These are phyloP conservation scores for Mycena polygramma DNA, from an alignment of 768 basidiomycete species.

Conservation along the genomic window DNA sequence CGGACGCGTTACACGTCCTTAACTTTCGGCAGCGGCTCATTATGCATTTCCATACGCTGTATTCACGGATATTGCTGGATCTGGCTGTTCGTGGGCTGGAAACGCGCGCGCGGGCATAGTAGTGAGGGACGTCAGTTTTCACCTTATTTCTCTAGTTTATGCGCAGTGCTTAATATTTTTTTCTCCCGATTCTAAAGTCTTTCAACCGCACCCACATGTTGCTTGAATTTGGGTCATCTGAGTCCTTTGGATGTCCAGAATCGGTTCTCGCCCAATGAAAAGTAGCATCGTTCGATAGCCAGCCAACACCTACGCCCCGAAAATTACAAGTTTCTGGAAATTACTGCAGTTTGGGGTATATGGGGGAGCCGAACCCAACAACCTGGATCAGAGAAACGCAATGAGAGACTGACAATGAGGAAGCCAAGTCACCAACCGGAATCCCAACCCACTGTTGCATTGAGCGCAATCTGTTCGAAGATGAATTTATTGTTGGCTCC, in stretches of 20 bases:
- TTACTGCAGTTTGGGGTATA: conserved; percentile 8
- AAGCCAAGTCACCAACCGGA: conserved; percentile 4
- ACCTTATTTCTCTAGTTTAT: too few relatives aligned
- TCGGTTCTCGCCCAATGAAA: too few relatives aligned
- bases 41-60: conserved; percentile 21
- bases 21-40: neutral
- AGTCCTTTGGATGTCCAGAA: too few relatives aligned
- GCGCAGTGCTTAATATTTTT: too few relatives aligned
- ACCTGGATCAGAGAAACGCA: conserved; percentile 1
- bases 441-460: conserved; percentile 1
- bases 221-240: too few relatives aligned
- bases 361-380: conserved; percentile 8
- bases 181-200: too few relatives aligned
- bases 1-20: neutral
- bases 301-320: too few relatives aligned
- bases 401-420: neutral
- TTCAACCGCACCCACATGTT: too few relatives aligned
- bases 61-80: conserved; percentile 17
- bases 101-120: too few relatives aligned
- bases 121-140: too few relatives aligned
- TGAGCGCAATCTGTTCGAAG: neutral
- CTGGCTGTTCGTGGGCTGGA: conserved; percentile 9
- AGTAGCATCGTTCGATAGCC: too few relatives aligned
- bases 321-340: conserved; percentile 8
- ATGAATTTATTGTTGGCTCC: conserved; percentile 3